These are phyloP conservation scores for Lactarius sanguifluus DNA, from an alignment of 768 basidiomycete genomes.

Conservation along the genomic window DNA sequence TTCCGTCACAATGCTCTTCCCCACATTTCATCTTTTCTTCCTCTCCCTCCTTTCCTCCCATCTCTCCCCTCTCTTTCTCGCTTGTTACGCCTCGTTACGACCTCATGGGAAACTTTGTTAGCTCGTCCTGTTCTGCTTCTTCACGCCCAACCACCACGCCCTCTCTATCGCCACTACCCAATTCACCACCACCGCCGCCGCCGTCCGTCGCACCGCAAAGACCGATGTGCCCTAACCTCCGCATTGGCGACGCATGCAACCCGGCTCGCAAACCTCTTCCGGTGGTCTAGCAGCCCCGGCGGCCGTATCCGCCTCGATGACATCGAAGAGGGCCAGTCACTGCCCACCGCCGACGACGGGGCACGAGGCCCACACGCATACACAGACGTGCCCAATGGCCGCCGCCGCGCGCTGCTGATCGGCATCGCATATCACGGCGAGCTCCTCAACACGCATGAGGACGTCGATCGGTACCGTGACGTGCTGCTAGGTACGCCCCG, in stretches of 20 bases:
- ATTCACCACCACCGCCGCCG: not conserved
- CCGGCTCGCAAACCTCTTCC: not conserved
- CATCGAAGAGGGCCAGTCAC: not conserved
- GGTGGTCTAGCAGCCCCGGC: not conserved
- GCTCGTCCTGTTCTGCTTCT: not conserved
- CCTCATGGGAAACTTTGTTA: constrained; percentile 23
- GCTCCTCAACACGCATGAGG: constrained; percentile 28
- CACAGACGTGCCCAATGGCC: not conserved
- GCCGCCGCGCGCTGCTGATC: constrained; percentile 27
- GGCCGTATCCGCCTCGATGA: not conserved
- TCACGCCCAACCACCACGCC: constrained; percentile 4
- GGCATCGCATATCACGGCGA: constrained; percentile 27
- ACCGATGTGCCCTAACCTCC: constrained; percentile 3
- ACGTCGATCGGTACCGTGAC: constrained; percentile 24
- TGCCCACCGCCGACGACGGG: not conserved
- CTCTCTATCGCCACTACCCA: not conserved
- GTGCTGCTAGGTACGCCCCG: constrained; percentile 17
- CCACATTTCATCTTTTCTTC: constrained; percentile 13
- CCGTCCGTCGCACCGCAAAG: not conserved
- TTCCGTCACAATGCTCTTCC: constrained; percentile 11
- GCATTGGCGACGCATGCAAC: constrained; percentile 9
- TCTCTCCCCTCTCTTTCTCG: not conserved
- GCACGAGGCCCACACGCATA: not conserved
- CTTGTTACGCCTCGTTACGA: not conserved
- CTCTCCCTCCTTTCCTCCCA: not conserved